Evolutionary conservation across 202 grass and related monocot species (phyloP).

Genomic region (Zoysia matrella): DNA sequence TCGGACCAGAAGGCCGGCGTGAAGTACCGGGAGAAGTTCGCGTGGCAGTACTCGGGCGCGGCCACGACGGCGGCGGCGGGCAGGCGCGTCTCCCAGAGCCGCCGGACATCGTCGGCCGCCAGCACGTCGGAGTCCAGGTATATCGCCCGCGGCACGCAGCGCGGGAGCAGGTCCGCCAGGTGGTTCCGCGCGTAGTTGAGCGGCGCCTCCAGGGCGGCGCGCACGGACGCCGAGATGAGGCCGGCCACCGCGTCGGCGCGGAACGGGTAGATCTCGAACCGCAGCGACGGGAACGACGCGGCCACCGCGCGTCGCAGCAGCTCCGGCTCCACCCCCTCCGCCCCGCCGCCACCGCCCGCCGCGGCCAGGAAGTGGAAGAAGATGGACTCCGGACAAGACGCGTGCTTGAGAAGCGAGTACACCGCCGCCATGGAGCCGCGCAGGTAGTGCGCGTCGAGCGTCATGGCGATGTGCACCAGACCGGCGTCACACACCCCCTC

Average conservation of each 20-base stretch:
- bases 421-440: constrained; percentile 88
- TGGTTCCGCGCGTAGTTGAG: constrained; percentile 94
- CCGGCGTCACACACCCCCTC: constrained; percentile 58
- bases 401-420: constrained; percentile 83
- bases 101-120: constrained; percentile 63
- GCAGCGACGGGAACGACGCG: constrained; percentile 77
- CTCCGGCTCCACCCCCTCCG: constrained; percentile 1
- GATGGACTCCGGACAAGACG: constrained; percentile 80
- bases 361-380: constrained; percentile 82
- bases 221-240: constrained; percentile 84
- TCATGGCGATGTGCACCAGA: constrained; percentile 42
- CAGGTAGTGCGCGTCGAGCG: constrained; percentile 76
- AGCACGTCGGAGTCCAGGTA: constrained; percentile 94
- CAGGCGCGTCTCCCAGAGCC: constrained; percentile 65
- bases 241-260: constrained; percentile 37
- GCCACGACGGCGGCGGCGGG: too few species aligned
- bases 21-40: constrained; percentile 93
- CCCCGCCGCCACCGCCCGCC: not conserved
- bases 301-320: constrained; percentile 49
- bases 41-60: too few species aligned
- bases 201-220: constrained; percentile 70
- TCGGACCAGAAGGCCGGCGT: constrained; percentile 85
- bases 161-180: constrained; percentile 79
- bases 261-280: constrained; percentile 70
- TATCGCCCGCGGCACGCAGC: constrained; percentile 75